These are phyloP conservation scores for Cadophora luteo-olivacea DNA, from an alignment of 2,329 filamentous ascomycete species.

Conservation along the genomic window DNA sequence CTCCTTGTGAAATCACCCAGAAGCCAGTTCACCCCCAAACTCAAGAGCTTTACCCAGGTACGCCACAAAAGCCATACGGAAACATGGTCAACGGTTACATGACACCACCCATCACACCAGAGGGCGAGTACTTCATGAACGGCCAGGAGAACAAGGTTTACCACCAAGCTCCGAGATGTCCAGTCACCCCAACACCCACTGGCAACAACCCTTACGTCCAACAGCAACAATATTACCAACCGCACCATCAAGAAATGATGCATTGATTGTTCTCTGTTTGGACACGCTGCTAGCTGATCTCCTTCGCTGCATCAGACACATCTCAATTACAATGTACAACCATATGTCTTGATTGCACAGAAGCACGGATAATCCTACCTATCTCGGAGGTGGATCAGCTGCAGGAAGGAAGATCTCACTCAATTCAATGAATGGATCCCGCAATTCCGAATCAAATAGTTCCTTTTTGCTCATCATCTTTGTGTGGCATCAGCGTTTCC, in stretches of 20 bases:
- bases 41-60: slow-evolving; percentile 70
- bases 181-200: slow-evolving; percentile 66
- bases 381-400: slow-evolving; percentile 20
- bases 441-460: slow-evolving; percentile 24
- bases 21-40: slow-evolving; percentile 49
- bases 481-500: slow-evolving; percentile 41
- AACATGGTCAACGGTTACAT: slow-evolving; percentile 76
- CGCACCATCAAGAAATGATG: slow-evolving; percentile 53
- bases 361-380: slow-evolving; percentile 5
- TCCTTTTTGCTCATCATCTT: slow-evolving; percentile 27
- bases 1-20: slow-evolving; percentile 58
- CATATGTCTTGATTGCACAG: slow-evolving; percentile 37
- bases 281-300: slow-evolving; percentile 6
- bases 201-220: slow-evolving; percentile 51
- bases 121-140: slow-evolving; percentile 61
- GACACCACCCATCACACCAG: slow-evolving; percentile 85
- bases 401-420: slow-evolving; percentile 8
- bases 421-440: slow-evolving; percentile 20
- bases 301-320: background rate
- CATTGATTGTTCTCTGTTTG: slow-evolving; percentile 32
- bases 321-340: slow-evolving; percentile 41
- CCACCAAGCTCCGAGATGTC: slow-evolving; percentile 53
- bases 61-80: slow-evolving; percentile 74
- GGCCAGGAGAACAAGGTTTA: slow-evolving; percentile 40
- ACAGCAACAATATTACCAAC: slow-evolving; percentile 50